These are phyloP conservation scores for Rhododendron simsii DNA, from an alignment of 148 eudicot species.

Conservation along the genomic window DNA sequence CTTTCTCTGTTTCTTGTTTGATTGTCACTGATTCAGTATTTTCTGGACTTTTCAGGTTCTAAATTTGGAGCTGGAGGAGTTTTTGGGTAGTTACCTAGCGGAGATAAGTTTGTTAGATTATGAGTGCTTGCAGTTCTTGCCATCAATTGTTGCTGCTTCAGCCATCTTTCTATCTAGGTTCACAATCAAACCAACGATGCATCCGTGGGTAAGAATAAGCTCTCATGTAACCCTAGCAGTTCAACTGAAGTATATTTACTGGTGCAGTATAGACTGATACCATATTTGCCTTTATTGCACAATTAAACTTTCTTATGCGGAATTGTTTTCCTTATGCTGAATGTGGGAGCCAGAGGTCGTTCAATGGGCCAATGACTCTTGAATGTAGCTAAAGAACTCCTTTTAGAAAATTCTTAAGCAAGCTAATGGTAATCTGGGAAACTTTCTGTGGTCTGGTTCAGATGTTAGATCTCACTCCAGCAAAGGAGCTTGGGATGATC, in stretches of 20 bases:
- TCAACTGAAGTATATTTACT: constrained; percentile 20
- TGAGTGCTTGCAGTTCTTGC: constrained; percentile 40
- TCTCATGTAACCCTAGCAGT: neutral
- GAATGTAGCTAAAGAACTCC: neutral
- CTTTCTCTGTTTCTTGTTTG: neutral
- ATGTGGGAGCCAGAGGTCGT: neutral
- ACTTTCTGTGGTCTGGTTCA: neutral
- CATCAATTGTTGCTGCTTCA: constrained; percentile 62
- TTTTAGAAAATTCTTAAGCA: neutral
- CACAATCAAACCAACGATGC: constrained; percentile 33
- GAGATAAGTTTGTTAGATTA: constrained; percentile 34
- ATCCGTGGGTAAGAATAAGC: neutral
- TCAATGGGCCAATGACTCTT: neutral
- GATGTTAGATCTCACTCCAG: neutral
- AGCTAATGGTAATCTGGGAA: neutral
- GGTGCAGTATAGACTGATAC: constrained; percentile 13
- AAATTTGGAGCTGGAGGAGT: constrained; percentile 45
- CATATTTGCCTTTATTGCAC: neutral
- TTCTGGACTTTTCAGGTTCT: constrained; percentile 19
- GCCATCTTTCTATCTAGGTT: constrained; percentile 50
- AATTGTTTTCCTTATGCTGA: neutral
- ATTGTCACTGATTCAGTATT: neutral
- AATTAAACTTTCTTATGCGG: neutral
- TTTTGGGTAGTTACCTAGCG: constrained; percentile 28
- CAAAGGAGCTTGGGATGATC: neutral